Conservation (phyloP, 805 yeast genomes). For the Hanseniaspora jakobsenii region DNA sequence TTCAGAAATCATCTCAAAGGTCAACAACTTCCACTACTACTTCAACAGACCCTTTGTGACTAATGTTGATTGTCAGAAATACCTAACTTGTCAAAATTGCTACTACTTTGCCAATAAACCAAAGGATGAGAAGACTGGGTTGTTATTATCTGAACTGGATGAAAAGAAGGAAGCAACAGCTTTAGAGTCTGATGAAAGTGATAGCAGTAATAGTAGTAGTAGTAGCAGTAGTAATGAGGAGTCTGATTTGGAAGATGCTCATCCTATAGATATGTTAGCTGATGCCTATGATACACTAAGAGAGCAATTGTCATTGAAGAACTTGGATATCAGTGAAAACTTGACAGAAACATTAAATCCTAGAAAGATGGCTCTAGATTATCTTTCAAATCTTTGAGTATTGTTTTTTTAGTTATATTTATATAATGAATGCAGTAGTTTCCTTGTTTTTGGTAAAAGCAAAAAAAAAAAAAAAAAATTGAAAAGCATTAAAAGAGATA, state of each 20-base stretch:
- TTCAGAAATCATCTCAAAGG: neutral
- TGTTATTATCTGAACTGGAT: neutral
- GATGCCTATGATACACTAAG: neutral
- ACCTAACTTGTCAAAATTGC: conserved; percentile 9
- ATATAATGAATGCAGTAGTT: neutral
- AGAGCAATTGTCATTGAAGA: neutral
- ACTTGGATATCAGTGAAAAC: neutral
- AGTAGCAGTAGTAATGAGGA: too few species aligned
- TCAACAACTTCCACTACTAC: conserved; percentile 4
- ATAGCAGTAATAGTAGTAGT: too few species aligned
- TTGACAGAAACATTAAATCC: neutral
- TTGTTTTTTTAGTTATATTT: neutral
- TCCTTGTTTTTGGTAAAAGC: neutral
- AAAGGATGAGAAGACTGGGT: neutral
- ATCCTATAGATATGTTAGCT: neutral
- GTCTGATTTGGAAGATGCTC: neutral
- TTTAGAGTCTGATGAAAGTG: neutral
- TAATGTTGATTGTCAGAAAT: neutral
- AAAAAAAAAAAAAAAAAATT: neutral
- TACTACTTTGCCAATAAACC: neutral
- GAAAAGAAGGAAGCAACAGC: neutral
- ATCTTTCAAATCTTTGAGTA: neutral
- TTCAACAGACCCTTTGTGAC: conserved; percentile 9
- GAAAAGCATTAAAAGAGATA: neutral
- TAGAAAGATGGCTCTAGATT: neutral